phyloP scores from a whole-genome alignment of 108 stramenopile species.

The Cyclostephanos invisitatus region DNA sequence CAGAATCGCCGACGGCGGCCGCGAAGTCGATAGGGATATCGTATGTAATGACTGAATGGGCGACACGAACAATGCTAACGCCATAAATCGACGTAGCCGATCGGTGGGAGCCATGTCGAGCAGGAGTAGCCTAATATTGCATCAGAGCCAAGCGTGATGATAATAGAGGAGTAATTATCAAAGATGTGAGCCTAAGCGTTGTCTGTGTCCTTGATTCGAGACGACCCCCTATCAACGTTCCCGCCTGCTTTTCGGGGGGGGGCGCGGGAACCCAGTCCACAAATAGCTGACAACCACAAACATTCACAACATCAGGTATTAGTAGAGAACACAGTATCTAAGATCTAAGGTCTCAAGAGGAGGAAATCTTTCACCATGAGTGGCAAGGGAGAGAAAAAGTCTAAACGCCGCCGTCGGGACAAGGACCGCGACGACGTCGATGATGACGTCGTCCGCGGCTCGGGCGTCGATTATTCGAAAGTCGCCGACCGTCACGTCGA shows the following conservation, averaged over 20 bases:
- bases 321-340: too few species aligned
- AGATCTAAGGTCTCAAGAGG: too few species aligned
- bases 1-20: not conserved
- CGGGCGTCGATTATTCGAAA: conserved; percentile 54
- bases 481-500: conserved; percentile 59
- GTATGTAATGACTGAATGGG: not conserved
- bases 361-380: conserved; percentile 21
- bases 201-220: too few species aligned
- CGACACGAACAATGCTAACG: not conserved
- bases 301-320: too few species aligned
- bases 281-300: too few species aligned
- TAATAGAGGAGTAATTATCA: too few species aligned
- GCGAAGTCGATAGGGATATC: not conserved
- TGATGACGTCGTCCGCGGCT: conserved; percentile 21
- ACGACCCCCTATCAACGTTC: too few species aligned
- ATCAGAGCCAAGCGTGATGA: too few species aligned
- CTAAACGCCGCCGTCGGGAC: conserved; percentile 35
- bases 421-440: conserved; percentile 25
- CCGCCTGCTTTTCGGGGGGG: too few species aligned
- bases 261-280: too few species aligned
- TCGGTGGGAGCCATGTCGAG: not conserved
- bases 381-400: conserved; percentile 19
- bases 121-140: not conserved
- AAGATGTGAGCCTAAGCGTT: too few species aligned
- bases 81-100: conserved; percentile 1